Evolutionary conservation across 768 basidiomycete genomes (phyloP).

Genomic region (Bullera alba): DNA sequence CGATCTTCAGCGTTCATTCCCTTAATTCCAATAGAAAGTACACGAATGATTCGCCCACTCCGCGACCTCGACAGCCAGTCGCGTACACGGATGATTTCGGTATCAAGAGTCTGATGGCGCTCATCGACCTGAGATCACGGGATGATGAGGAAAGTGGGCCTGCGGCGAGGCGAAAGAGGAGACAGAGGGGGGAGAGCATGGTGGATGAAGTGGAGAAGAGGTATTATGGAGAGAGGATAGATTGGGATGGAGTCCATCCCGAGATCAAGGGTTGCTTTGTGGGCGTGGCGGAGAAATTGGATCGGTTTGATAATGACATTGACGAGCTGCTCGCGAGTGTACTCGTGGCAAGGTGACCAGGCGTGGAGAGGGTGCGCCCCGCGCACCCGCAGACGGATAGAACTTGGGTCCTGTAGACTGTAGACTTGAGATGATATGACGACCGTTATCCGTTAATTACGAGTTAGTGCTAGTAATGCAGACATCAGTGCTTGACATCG

Average conservation of each 20-base stretch:
- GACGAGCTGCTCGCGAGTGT: constrained; percentile 31
- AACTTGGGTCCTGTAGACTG: neutral
- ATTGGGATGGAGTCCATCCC: constrained; percentile 20
- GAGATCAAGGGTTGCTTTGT: constrained; percentile 29
- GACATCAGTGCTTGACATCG: neutral
- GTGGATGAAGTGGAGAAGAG: constrained; percentile 30
- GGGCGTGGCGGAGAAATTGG: constrained; percentile 24
- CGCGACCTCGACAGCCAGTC: constrained; percentile 26
- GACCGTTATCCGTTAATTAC: neutral
- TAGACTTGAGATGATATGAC: neutral
- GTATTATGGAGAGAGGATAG: constrained; percentile 28
- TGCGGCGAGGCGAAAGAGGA: constrained; percentile 1
- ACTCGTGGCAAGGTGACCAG: neutral
- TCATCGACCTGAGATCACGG: constrained; percentile 57
- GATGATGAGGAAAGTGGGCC: no score
- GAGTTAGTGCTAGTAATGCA: neutral
- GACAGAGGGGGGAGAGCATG: neutral
- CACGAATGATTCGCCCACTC: constrained; percentile 53
- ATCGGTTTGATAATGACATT: constrained; percentile 41
- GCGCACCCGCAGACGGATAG: neutral
- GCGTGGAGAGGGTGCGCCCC: neutral
- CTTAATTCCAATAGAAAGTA: constrained; percentile 48
- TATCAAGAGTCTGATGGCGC: constrained; percentile 73
- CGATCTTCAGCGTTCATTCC: no score
- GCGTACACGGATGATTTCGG: constrained; percentile 68